Base-by-base conservation (phyloP, 768 basidiomycete genomes). In the Sporobolomyces pararoseus region DNA sequence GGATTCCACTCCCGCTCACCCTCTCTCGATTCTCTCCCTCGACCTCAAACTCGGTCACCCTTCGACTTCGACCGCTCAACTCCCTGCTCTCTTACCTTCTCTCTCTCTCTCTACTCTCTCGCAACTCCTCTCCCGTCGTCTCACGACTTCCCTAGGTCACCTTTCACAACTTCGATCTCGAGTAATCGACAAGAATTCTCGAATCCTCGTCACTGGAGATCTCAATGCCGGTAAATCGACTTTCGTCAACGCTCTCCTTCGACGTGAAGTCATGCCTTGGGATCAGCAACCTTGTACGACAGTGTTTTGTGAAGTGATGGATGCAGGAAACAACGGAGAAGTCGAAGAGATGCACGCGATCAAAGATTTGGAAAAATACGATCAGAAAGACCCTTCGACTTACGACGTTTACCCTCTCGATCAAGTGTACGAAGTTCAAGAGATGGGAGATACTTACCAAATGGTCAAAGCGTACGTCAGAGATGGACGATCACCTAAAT, bases 211-310 rank as follows among this genome's bases (percentile, higher is more conserved):
- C 67, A 98, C 96, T 29, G 96, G 96, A 69, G 96, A 99, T 79
- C 84, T 99, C 68, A 99, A 99, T 79, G 89, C 96, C 42, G 96
- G 96, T 76, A 99, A 99, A 81, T 96, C 93, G 25, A 98, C 96
- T 0, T 90, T 99, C 78, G 91, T 99, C 78, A 99, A 99, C 77
- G 91, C 95, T 7, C 83, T 99, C 39, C 86, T 99, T 7, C 84
- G 92, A 53, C 85, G 92, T 9, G 86, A 90, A 77, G 87, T 96
- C 51, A 91, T 99, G 89, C 93, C 96, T 12, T 88, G 94, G 68
- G 96, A 99, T 80, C 93, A 99, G 78, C 96, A 98, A 78, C 96
- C 96, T 4, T 91, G 93, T 79, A 99, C 96, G 0, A 92, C 92
- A 34, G 87, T 92, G 35, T 99, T 99, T 78, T 95, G 91, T 80